These are phyloP conservation scores for Lactarius tabidus DNA, from an alignment of 768 basidiomycete genomes.

Conservation along the genomic window DNA sequence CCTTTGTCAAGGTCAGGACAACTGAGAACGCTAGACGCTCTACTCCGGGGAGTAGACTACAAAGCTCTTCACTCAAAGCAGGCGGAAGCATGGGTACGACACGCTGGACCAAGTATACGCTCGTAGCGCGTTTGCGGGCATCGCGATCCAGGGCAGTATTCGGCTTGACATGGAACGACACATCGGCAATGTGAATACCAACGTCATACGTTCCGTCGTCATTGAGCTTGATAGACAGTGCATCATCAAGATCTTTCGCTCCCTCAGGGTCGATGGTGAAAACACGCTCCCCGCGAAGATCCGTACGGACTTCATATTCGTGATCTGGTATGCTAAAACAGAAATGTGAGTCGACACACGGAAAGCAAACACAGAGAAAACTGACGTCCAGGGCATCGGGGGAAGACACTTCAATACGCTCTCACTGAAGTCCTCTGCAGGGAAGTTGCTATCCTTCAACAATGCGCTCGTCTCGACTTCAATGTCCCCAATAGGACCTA, in stretches of 20 bases:
- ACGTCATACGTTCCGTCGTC: slow-evolving; percentile 92
- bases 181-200: slow-evolving; percentile 95
- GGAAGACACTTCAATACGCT: slow-evolving; percentile 94
- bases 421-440: slow-evolving; percentile 94
- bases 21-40: slow-evolving; percentile 92
- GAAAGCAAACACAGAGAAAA: slow-evolving; percentile 21
- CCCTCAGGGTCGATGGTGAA: slow-evolving; percentile 92
- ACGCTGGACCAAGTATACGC: slow-evolving; percentile 94
- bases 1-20: slow-evolving; percentile 78
- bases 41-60: slow-evolving; percentile 82
- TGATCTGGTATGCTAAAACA: slow-evolving; percentile 73
- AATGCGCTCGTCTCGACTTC: slow-evolving; percentile 97
- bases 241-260: slow-evolving; percentile 94
- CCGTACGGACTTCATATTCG: slow-evolving; percentile 83
- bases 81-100: slow-evolving; percentile 97
- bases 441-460: slow-evolving; percentile 98
- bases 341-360: slow-evolving; percentile 22
- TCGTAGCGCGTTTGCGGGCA: slow-evolving; percentile 94
- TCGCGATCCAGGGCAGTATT: slow-evolving; percentile 98
- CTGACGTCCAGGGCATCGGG: slow-evolving; percentile 90
- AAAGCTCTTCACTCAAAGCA: slow-evolving; percentile 86
- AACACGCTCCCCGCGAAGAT: slow-evolving; percentile 76
- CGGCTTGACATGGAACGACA: slow-evolving; percentile 90
- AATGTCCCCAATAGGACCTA: slow-evolving; percentile 97
- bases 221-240: slow-evolving; percentile 81